Conservation (phyloP, 2,329 filamentous ascomycete genomes). For the Fusarium sp. region DNA sequence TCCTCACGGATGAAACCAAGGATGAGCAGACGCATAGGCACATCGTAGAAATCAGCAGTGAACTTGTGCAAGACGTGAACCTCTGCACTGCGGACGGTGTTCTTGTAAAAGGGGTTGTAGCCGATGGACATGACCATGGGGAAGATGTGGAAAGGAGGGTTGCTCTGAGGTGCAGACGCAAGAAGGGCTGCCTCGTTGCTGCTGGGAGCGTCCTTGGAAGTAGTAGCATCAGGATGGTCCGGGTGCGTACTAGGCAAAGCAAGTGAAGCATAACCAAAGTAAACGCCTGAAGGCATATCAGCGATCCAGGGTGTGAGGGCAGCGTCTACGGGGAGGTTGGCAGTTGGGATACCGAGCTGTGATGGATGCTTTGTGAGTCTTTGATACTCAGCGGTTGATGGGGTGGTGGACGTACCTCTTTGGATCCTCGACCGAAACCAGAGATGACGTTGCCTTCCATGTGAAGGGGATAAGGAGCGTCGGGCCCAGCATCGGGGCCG, state of each 20-base stretch:
- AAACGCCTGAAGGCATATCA: conserved; percentile 78
- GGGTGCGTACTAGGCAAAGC: conserved; percentile 61
- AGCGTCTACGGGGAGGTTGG: conserved; percentile 82
- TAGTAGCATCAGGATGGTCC: conserved; percentile 42
- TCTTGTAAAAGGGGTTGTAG: conserved; percentile 98
- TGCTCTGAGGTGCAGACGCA: conserved; percentile 18
- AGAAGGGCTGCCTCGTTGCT: conserved; percentile 29
- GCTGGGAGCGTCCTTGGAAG: conserved; percentile 17
- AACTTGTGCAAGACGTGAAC: conserved; percentile 87
- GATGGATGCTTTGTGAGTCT: conserved; percentile 1
- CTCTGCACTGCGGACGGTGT: conserved; percentile 84
- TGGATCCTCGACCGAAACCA: conserved; percentile 92
- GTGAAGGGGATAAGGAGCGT: conserved; percentile 79
- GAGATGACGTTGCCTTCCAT: conserved; percentile 89
- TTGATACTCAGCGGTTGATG: background rate
- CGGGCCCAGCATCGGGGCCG: conserved; percentile 76
- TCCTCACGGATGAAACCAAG: conserved; percentile 90
- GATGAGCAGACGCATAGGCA: conserved; percentile 78
- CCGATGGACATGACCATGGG: conserved; percentile 95
- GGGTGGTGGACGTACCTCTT: conserved; percentile 67
- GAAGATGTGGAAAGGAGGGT: conserved; percentile 60
- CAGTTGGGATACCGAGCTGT: conserved; percentile 93
- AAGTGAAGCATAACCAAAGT: conserved; percentile 90
- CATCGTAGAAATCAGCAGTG: conserved; percentile 81
- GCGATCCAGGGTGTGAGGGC: conserved; percentile 66